Conservation (phyloP, 2,329 filamentous ascomycete species). For the Colletotrichum eleusines region DNA sequence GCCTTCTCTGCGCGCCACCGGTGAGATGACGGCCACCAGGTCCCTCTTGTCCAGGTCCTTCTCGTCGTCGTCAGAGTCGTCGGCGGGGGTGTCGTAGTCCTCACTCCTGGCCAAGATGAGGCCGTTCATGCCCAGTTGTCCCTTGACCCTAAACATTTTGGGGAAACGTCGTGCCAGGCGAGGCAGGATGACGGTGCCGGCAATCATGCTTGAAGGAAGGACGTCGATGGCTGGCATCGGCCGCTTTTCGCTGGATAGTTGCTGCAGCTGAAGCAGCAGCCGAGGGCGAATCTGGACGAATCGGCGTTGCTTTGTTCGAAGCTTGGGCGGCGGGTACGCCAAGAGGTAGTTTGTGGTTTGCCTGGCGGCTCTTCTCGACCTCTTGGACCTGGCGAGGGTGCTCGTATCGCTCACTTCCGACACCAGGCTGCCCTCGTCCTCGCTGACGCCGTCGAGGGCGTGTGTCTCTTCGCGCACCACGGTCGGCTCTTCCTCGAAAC, state of each 20-base stretch:
- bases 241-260: slow-evolving; percentile 69
- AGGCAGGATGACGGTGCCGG: slow-evolving; percentile 67
- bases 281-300: slow-evolving; percentile 76
- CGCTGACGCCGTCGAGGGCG: slow-evolving; percentile 53
- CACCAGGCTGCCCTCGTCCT: slow-evolving; percentile 62
- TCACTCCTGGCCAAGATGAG: slow-evolving; percentile 79
- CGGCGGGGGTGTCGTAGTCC: slow-evolving; percentile 63
- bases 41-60: slow-evolving; percentile 63
- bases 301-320: slow-evolving; percentile 71
- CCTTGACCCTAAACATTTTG: slow-evolving; percentile 72
- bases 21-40: slow-evolving; percentile 73
- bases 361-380: slow-evolving; percentile 51
- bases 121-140: slow-evolving; percentile 75
- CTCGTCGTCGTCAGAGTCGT: slow-evolving; percentile 63
- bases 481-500: slow-evolving; percentile 58
- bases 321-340: slow-evolving; percentile 73
- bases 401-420: slow-evolving; percentile 63
- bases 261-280: slow-evolving; percentile 78
- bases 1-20: slow-evolving; percentile 62
- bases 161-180: slow-evolving; percentile 71
- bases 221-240: slow-evolving; percentile 79
- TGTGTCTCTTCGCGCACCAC: slow-evolving; percentile 43
- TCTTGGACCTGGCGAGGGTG: slow-evolving; percentile 48
- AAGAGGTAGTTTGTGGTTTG: slow-evolving; percentile 74
- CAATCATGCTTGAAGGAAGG: slow-evolving; percentile 74